Evolutionary conservation across 2,329 filamentous ascomycete species (phyloP).

Genomic region (Epichloe typhina): DNA sequence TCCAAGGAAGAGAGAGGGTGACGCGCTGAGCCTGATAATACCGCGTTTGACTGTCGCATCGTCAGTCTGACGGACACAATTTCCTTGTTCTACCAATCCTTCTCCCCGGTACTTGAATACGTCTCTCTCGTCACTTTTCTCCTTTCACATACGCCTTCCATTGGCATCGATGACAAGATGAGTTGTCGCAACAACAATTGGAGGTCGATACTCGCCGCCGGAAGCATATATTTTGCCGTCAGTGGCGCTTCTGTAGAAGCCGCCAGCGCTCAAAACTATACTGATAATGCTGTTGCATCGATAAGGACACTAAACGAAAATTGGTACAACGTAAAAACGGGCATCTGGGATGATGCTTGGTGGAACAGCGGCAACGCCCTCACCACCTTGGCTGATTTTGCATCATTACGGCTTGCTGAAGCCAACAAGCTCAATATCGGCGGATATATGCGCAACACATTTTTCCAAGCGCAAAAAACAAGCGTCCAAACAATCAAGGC

Average conservation of each 20-base stretch:
- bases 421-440: constrained; percentile 26
- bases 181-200: neutral
- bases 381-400: constrained; percentile 46
- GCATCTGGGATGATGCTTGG: constrained; percentile 55
- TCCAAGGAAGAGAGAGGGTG: neutral
- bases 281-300: constrained; percentile 18
- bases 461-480: constrained; percentile 28
- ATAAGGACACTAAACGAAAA: constrained; percentile 34
- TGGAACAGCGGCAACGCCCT: constrained; percentile 61
- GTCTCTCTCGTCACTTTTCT: neutral
- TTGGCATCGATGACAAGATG: neutral
- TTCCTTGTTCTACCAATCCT: neutral
- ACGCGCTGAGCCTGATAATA: neutral
- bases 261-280: constrained; percentile 16
- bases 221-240: neutral
- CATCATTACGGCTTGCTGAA: constrained; percentile 18
- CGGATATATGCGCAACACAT: constrained; percentile 31
- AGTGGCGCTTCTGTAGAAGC: constrained; percentile 1
- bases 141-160: neutral
- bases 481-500: constrained; percentile 25
- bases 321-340: constrained; percentile 48
- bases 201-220: constrained; percentile 5
- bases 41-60: neutral
- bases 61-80: neutral
- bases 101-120: neutral